Evolutionary conservation across 495 filamentous ascomycete species (phyloP), one percentile per base, ranked within the genome.

Genomic region (Neurospora sp.): DNA sequence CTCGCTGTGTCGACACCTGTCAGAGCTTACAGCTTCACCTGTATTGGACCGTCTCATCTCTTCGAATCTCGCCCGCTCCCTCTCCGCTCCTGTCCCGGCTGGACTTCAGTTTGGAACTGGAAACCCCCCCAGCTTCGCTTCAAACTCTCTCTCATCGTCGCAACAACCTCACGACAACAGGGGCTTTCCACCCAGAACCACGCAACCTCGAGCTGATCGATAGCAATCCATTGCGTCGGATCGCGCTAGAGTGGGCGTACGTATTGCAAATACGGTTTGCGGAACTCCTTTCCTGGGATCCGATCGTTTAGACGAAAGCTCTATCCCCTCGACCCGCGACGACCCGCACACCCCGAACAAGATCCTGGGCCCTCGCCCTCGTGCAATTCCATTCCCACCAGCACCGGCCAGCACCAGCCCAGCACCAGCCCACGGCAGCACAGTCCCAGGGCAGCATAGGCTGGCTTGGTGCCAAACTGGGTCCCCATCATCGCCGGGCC

Each of bases 341-440:
- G 74, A 74, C 74, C 78, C 76, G 74, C 76, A 59, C 69, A 44
- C 72, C 72, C 72, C 70, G 72, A 76, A 76, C 76, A 71, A 74
- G 59, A 71, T 73, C 76, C 74, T 75, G 73, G 69, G 73, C 72
- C 70, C 75, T 66, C 54, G 54, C 54, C 54, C 54, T 66, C 54
- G 54, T 66, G 54, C 54, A 66, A 66, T 66, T 66, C 48, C 48
- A 27, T 59, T 59, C 54, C 54, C 54, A 35, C 54, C 48, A 59
- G 20, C 48, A 59, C 48, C 48, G 10, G 14, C 54, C 48, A 59
- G 48, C 23, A 59, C 46, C 46, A 20, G 20, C 46, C n/a, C 46
- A 54, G 46, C 46, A 11, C 1, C 23, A 31, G 48, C 48, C 23
- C 48, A 31, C 48, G 23, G 54, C 54, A 62, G 48, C 48, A 59